These are phyloP conservation scores for Pythium sp. DNA, from an alignment of 352 stramenopile genomes.

Conservation along the genomic window DNA sequence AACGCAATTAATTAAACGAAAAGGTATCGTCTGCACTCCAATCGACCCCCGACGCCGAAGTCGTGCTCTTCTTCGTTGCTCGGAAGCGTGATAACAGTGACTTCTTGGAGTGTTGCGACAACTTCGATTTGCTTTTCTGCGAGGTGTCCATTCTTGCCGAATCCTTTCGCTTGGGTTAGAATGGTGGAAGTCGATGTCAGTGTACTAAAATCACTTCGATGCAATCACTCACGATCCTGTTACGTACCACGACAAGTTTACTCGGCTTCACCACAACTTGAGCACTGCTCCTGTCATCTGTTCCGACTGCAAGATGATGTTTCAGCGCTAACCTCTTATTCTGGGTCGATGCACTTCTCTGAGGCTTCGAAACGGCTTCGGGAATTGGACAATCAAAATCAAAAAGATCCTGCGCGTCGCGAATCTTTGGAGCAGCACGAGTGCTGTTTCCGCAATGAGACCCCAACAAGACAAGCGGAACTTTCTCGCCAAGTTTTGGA, in stretches of 20 bases:
- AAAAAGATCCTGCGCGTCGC: background rate
- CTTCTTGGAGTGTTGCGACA: constrained; percentile 7
- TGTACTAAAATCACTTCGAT: background rate
- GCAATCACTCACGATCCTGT: background rate
- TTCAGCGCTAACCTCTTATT: background rate
- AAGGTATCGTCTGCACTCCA: constrained; percentile 9
- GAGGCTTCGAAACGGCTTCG: background rate
- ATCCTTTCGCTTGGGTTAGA: background rate
- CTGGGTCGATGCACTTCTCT: background rate
- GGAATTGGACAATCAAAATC: constrained; percentile 1
- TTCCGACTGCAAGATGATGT: background rate
- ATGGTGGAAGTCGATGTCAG: background rate
- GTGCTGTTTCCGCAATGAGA: background rate
- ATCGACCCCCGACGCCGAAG: constrained; percentile 2
- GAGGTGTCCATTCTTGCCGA: background rate
- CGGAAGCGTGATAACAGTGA: background rate
- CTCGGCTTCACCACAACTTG: background rate
- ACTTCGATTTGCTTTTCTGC: constrained; percentile 6
- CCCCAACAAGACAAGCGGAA: background rate
- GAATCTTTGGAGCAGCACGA: background rate
- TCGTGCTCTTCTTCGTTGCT: constrained; percentile 7
- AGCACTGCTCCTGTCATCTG: background rate
- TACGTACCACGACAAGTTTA: background rate
- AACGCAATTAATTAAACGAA: constrained; percentile 4
- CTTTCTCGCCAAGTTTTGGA: constrained; percentile 1